These are phyloP conservation scores for Lipomyces kockii DNA, from an alignment of 805 yeast genomes.

Conservation along the genomic window DNA sequence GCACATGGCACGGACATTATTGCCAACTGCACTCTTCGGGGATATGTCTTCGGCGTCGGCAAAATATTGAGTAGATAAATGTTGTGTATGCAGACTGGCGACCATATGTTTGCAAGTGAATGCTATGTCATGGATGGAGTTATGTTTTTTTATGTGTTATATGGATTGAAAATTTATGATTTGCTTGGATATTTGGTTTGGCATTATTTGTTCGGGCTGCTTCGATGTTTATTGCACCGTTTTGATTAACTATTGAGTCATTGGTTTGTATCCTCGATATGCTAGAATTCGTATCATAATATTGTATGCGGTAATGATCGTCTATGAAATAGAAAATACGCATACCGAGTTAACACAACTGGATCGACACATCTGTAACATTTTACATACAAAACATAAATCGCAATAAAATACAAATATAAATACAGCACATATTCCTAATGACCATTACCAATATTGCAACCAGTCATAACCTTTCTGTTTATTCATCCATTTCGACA, in stretches of 20 bases:
- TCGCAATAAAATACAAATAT: neutral
- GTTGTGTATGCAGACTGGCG: neutral
- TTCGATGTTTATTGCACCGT: neutral
- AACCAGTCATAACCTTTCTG: neutral
- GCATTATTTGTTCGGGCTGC: neutral
- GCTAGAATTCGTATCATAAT: neutral
- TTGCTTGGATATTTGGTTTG: too few relatives aligned
- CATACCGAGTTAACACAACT: too few relatives aligned
- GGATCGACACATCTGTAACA: too few relatives aligned
- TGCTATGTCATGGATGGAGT: neutral
- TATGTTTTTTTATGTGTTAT: neutral
- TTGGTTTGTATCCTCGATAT: neutral
- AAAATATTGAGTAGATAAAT: neutral
- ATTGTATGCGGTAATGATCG: neutral
- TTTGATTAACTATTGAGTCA: neutral
- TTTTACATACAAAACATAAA: neutral
- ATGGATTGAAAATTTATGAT: too few relatives aligned
- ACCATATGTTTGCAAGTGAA: neutral
- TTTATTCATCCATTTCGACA: constrained; percentile 25
- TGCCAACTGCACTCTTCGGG: constrained; percentile 21
- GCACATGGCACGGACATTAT: constrained; percentile 17
- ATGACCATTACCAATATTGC: neutral
- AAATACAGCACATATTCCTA: neutral
- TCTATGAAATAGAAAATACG: too few relatives aligned
- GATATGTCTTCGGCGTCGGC: neutral